phyloP scores from a whole-genome alignment of 2,329 filamentous ascomycete genomes.

The Emericellopsis atlantica region DNA sequence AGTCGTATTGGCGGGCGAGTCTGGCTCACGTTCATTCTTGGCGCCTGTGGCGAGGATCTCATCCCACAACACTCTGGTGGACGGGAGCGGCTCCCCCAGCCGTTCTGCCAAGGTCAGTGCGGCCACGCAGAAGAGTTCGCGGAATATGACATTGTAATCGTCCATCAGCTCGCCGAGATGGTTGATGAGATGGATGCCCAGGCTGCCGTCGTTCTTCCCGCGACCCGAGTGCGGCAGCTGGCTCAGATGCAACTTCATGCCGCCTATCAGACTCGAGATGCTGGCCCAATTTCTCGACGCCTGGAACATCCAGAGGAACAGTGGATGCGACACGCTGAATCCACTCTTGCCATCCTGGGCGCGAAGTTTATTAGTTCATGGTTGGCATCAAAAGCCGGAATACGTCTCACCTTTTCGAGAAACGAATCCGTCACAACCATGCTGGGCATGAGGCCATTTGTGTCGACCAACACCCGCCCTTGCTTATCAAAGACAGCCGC shows the following conservation, averaged over 20 bases:
- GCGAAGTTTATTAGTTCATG: slow-evolving; percentile 11
- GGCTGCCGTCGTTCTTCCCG: not conserved
- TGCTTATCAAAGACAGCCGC: slow-evolving; percentile 55
- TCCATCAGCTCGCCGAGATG: slow-evolving; percentile 46
- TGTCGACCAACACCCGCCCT: slow-evolving; percentile 55
- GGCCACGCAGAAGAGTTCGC: slow-evolving; percentile 72
- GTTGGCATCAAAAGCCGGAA: too few species aligned
- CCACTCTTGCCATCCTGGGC: slow-evolving; percentile 44
- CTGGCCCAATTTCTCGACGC: slow-evolving; percentile 67
- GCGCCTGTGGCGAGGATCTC: slow-evolving; percentile 58
- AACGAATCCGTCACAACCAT: slow-evolving; percentile 72
- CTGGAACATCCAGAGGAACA: slow-evolving; percentile 81
- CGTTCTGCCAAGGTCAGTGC: slow-evolving; percentile 60
- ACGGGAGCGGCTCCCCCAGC: slow-evolving; percentile 48
- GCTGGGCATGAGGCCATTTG: slow-evolving; percentile 56
- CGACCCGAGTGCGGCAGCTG: too few species aligned
- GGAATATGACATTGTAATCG: slow-evolving; percentile 65
- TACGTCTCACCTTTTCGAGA: slow-evolving; percentile 41
- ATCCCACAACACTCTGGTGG: slow-evolving; percentile 61
- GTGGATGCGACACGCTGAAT: slow-evolving; percentile 63
- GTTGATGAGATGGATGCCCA: slow-evolving; percentile 31
- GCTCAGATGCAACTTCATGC: not conserved
- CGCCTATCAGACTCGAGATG: slow-evolving; percentile 35
- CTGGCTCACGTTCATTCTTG: slow-evolving; percentile 17
- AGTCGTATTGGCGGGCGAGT: too few species aligned